These are phyloP conservation scores for Apiospora hydei DNA, from an alignment of 2,329 filamentous ascomycete genomes.

Conservation along the genomic window DNA sequence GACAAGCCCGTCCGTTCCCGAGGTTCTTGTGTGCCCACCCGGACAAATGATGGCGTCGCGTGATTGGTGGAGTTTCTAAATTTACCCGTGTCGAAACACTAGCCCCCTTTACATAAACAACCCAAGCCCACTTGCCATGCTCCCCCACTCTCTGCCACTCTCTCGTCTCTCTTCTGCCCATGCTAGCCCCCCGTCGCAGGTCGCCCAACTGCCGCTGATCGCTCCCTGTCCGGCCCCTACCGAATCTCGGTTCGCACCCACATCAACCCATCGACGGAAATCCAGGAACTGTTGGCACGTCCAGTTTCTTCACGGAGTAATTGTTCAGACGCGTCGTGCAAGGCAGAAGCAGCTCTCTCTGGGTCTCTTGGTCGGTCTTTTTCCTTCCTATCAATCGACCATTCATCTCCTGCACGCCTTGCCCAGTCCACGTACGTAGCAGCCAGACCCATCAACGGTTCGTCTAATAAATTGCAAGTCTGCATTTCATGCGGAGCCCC, in stretches of 20 bases:
- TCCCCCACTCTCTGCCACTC: neutral
- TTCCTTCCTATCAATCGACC: neutral
- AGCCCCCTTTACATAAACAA: slow-evolving; percentile 6
- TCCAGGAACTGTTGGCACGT: neutral
- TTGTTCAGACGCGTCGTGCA: neutral
- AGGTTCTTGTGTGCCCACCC: neutral
- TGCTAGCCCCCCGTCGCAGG: neutral
- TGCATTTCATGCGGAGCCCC: neutral
- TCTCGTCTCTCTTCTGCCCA: neutral
- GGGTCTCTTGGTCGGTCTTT: neutral
- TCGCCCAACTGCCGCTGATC: slow-evolving; percentile 10
- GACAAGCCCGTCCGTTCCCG: neutral
- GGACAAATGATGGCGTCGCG: neutral
- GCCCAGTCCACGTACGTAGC: neutral
- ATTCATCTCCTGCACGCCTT: neutral
- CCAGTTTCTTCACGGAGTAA: neutral
- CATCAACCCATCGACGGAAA: neutral
- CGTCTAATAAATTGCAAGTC: neutral
- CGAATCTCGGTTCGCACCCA: slow-evolving; percentile 2
- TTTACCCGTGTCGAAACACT: slow-evolving; percentile 6
- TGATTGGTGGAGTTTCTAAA: slow-evolving; percentile 19
- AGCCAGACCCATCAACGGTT: neutral
- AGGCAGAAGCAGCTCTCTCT: neutral
- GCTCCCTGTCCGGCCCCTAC: neutral
- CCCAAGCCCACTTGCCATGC: neutral